Evolutionary conservation across 2,329 filamentous ascomycete genomes (phyloP).

Genomic region (Beauveria sp.): DNA sequence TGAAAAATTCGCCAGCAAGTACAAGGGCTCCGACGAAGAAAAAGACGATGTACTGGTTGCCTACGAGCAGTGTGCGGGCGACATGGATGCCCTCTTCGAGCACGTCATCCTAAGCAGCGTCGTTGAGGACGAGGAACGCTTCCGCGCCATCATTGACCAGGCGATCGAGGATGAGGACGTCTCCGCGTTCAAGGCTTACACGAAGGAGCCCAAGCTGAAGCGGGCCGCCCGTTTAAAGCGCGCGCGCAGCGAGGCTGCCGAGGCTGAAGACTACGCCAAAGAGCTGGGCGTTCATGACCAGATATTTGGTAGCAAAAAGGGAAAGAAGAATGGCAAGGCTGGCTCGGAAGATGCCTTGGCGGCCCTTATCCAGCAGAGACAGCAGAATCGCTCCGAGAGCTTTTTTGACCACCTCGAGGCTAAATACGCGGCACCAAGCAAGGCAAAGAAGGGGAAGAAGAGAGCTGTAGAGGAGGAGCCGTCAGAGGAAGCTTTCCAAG

Average conservation of each 20-base stretch:
- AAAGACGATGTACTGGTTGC: conserved; percentile 66
- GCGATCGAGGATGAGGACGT: conserved; percentile 69
- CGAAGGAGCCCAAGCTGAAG: conserved; percentile 62
- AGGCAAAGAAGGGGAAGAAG: conserved; percentile 33
- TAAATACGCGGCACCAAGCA: conserved; percentile 54
- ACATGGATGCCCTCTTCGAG: conserved; percentile 72
- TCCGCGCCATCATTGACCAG: conserved; percentile 69
- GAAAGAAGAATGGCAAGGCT: conserved; percentile 29
- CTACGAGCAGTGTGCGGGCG: conserved; percentile 65
- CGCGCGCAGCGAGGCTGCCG: conserved; percentile 59
- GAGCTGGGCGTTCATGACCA: conserved; percentile 68
- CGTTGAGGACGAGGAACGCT: conserved; percentile 76
- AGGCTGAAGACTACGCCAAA: conserved; percentile 69
- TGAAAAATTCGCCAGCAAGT: conserved; percentile 64
- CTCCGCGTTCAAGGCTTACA: conserved; percentile 59
- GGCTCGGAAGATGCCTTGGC: conserved; percentile 50
- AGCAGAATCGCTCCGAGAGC: conserved; percentile 50
- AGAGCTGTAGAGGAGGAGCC: conserved; percentile 54
- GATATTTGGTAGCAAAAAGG: conserved; percentile 49
- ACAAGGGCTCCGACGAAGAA: conserved; percentile 85
- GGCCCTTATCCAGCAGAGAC: conserved; percentile 67
- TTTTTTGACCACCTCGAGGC: conserved; percentile 70
- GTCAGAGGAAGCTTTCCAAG: conserved; percentile 54
- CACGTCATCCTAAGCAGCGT: conserved; percentile 81
- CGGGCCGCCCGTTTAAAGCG: conserved; percentile 50